Evolutionary conservation across 139 green algal genomes (phyloP), one percentile per base, ranked within the genome.

Genomic region (Tetraselmis striata): DNA sequence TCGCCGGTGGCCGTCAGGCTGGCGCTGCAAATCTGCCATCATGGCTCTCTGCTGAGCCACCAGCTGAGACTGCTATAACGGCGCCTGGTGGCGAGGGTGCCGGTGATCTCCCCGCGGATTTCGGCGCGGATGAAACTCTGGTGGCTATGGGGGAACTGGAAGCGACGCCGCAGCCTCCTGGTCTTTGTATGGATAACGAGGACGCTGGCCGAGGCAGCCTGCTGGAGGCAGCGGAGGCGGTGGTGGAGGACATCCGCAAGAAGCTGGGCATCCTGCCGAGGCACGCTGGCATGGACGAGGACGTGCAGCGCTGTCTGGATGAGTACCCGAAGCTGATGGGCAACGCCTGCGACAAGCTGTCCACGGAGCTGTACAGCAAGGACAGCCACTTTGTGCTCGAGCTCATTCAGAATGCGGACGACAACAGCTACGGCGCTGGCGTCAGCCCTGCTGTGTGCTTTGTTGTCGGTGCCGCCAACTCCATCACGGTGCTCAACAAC

Each of bases 321-420:
- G 45, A 67, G 45, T 67, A 67, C 45, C 45, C 45, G 11, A 67
- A 67, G 45, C 45, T 67, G 45, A 67, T 67, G 45, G 45, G 45
- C 45, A 5, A 18, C 45, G 45, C 45, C 11, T 67, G 45, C 45
- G 45, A 67, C 5, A 67, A 76, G 77, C 83, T 92, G 59, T 85
- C 82, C 31, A 31, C 81, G 2, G 88, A 92, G 84, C 88, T 92
- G 26, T 92, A 92, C 83, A 80, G 32, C 77, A 85, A 81, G 0
- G 89, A 90, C 83, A 87, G 78, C 30, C 89, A 92, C 84, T 92
- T 91, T 81, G 84, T 92, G 29, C 76, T 92, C 83, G 89, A 92
- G 87, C 82, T 92, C 29, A 88, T 90, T 22, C 85, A 88, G 26
- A 88, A 88, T 76, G 85, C 85, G 28, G 87, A 91, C 32, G 87